A percentile compares a stretch with the other conserved stretches of the same genome.
Conservation (phyloP, 495 filamentous ascomycete genomes). For the Tuber calosporum region DNA sequence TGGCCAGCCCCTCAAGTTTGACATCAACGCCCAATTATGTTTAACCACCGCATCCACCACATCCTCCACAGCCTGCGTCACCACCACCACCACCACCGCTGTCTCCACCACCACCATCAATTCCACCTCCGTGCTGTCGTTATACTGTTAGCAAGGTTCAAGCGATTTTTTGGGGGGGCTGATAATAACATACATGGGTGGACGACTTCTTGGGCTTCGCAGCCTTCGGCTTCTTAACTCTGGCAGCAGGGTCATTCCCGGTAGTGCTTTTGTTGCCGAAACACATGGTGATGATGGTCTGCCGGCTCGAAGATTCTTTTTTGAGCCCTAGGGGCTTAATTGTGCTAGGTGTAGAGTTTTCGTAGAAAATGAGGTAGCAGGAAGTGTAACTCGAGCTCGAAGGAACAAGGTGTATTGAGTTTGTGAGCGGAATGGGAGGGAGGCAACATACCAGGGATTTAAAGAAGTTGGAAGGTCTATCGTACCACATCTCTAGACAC, state of each 20-base stretch:
- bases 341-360: not conserved
- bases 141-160: not conserved
- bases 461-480: not conserved
- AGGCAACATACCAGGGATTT: not conserved
- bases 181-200: not conserved
- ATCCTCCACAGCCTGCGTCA: not conserved
- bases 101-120: not conserved
- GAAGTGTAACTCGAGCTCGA: not conserved
- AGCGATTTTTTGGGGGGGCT: not conserved
- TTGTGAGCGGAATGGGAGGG: not conserved
- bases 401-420: not conserved
- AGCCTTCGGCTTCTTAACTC: not conserved
- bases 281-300: not conserved
- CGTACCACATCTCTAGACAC: not conserved
- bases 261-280: not conserved
- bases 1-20: not conserved
- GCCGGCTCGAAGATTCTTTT: not conserved
- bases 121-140: not conserved
- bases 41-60: not conserved
- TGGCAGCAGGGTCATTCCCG: not conserved
- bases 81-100: not conserved
- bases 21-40: not conserved
- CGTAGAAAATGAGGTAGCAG: not conserved
- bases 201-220: conserved; percentile 5
- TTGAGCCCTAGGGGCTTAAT: not conserved